phyloP scores from a whole-genome alignment of 148 eudicot genomes.

The Dysphania ambrosioides region DNA sequence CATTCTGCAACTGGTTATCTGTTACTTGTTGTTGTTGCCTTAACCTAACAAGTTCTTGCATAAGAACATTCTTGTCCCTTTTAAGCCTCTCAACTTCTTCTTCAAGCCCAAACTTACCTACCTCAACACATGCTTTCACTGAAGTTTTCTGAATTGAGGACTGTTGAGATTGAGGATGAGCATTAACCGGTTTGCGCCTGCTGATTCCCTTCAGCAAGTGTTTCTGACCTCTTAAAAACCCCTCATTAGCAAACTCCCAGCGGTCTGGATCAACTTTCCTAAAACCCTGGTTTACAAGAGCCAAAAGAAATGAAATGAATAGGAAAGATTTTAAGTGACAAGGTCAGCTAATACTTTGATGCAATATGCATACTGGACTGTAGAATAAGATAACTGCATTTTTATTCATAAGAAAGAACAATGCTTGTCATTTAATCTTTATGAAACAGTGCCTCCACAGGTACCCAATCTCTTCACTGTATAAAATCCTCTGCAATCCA shows the following conservation, averaged over 20 bases:
- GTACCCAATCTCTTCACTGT: background rate
- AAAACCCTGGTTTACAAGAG: conserved; percentile 52
- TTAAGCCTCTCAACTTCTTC: conserved; percentile 70
- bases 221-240: conserved; percentile 70
- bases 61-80: conserved; percentile 72
- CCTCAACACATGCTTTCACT: conserved; percentile 49
- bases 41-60: conserved; percentile 77
- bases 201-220: conserved; percentile 59
- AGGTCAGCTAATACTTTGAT: background rate
- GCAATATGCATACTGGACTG: background rate
- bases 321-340: background rate
- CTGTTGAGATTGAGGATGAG: conserved; percentile 28
- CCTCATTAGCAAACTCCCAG: conserved; percentile 74
- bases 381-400: background rate
- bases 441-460: background rate
- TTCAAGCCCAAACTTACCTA: conserved; percentile 63
- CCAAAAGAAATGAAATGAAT: conserved; percentile 3
- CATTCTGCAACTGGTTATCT: conserved; percentile 64
- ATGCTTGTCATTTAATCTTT: background rate
- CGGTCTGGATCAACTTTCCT: conserved; percentile 73
- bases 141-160: conserved; percentile 43
- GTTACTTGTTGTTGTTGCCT: conserved; percentile 74
- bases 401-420: too few species aligned
- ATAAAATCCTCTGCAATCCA: background rate
- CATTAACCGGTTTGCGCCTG: conserved; percentile 64